Evolutionary conservation across 116 monocot species (phyloP), one percentile per base, ranked within the genome.

Genomic region (Iris pallida): DNA sequence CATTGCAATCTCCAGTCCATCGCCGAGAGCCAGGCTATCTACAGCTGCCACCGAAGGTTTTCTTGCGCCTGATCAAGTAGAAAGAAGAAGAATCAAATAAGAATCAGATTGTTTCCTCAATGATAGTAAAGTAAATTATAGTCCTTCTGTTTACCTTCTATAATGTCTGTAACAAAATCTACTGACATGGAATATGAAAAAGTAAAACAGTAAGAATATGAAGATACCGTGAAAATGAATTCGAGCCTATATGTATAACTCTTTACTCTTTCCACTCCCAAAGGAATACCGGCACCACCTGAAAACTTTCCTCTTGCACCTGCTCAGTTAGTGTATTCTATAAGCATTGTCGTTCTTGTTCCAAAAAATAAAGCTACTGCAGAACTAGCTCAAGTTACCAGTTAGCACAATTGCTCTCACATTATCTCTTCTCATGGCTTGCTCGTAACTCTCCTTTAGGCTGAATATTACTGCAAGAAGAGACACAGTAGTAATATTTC

Each of bases 41-140:
- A 86, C 73, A 45, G 86, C 86, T 13, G 86, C 81, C 61, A 86
- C 86, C 17, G 79, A 76, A 51, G 86, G 86, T 59, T 86, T 86
- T 43, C 47, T 82, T 44, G 78, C 78, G 59, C 64, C 86, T 86
- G 20, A 49, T 6, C 15, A 5, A 63, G 46, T 9, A 68, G 8
- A 57, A 52, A 57, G 58, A 42, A 18, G 42, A 67, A 45, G 3
- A n/a, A 14, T 44, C 16, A 42, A 61, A 54, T 54, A 41, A 45
- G 11, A 1, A 64, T 9, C 17, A 48, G 19, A 64, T 7, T 12
- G n/a, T 46, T 2, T 64, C 12, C 7, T 17, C 2, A 64, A n/a
- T n/a, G 47, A 47, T 10, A 47, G 47, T 18, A 45, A 64, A 47
- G 19, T 43, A 19, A 64, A 3, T 1, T 19, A 46, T 10, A 73